Evolutionary conservation across 495 filamentous ascomycete genomes (phyloP).

Genomic region (Penicillium flavigenum): DNA sequence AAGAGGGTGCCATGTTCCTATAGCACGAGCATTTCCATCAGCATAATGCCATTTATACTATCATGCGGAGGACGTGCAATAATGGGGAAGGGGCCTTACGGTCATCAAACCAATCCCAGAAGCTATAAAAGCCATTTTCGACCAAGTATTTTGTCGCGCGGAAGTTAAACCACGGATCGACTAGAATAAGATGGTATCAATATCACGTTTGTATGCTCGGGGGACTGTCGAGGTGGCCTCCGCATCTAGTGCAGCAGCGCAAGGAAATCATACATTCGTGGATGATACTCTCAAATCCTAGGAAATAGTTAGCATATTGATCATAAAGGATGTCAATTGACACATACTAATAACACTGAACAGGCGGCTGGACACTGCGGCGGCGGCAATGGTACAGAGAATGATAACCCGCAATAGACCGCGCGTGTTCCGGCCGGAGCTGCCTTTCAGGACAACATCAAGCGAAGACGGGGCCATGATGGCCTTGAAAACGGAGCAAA

Average conservation of each 20-base stretch:
- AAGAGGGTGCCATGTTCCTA: slow-evolving; percentile 98
- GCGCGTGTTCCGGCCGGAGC: slow-evolving; percentile 71
- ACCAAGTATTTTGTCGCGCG: slow-evolving; percentile 97
- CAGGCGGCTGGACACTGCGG: slow-evolving; percentile 88
- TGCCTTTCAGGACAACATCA: slow-evolving; percentile 63
- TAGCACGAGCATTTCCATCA: slow-evolving; percentile 23
- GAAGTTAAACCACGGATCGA: slow-evolving; percentile 99
- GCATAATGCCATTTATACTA: slow-evolving; percentile 15
- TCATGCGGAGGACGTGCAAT: slow-evolving; percentile 12
- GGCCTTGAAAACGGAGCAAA: slow-evolving; percentile 42
- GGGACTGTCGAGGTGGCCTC: slow-evolving; percentile 13
- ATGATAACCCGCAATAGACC: slow-evolving; percentile 88
- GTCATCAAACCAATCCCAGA: slow-evolving; percentile 99
- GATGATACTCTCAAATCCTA: slow-evolving; percentile 98
- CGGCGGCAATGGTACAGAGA: slow-evolving; percentile 85
- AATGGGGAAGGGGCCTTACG: slow-evolving; percentile 51
- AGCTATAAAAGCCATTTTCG: slow-evolving; percentile 94
- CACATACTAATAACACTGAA: slow-evolving; percentile 96
- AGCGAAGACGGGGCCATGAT: slow-evolving; percentile 54
- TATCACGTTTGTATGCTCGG: slow-evolving; percentile 15
- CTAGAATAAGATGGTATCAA: slow-evolving; percentile 47
- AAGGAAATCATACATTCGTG: slow-evolving; percentile 81
- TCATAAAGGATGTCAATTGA: neutral
- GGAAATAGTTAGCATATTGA: slow-evolving; percentile 16
- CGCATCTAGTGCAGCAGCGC: slow-evolving; percentile 5